phyloP scores from a whole-genome alignment of 1,139 yeast species.

The Zhuliangozyma parablackwelliae region DNA sequence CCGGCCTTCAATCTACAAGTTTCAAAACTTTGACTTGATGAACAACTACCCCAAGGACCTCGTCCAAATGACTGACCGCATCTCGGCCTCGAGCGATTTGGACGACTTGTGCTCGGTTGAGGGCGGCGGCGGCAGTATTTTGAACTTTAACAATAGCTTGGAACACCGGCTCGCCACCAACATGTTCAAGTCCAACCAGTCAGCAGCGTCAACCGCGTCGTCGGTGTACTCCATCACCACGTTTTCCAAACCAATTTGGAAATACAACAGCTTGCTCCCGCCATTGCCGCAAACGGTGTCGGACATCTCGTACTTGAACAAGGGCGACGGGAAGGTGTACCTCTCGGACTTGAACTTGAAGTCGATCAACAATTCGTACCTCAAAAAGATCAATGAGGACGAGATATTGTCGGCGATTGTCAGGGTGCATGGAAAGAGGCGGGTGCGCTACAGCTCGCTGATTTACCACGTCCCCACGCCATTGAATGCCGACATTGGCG shows the following conservation, averaged over 20 bases:
- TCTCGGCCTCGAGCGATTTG: slow-evolving; percentile 13
- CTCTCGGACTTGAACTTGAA: slow-evolving; percentile 41
- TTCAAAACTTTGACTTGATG: slow-evolving; percentile 36
- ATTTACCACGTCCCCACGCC: slow-evolving; percentile 8
- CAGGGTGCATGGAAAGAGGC: slow-evolving; percentile 17
- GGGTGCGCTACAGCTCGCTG: slow-evolving; percentile 8
- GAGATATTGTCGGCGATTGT: slow-evolving; percentile 33
- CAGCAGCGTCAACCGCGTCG: slow-evolving; percentile 23
- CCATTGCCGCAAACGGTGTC: slow-evolving; percentile 28
- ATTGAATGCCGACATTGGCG: slow-evolving; percentile 11
- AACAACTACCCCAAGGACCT: slow-evolving; percentile 35
- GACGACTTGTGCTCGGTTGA: slow-evolving; percentile 4
- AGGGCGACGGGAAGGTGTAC: slow-evolving; percentile 38
- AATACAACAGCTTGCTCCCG: slow-evolving; percentile 36
- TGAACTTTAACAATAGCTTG: slow-evolving; percentile 4
- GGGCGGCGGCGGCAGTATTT: slow-evolving; percentile 1
- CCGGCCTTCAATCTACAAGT: slow-evolving; percentile 27
- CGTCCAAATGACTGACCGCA: slow-evolving; percentile 18
- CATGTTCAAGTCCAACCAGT: slow-evolving; percentile 9
- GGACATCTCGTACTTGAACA: slow-evolving; percentile 24
- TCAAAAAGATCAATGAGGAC: slow-evolving; percentile 29
- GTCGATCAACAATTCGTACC: slow-evolving; percentile 31
- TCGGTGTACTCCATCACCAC: slow-evolving; percentile 27
- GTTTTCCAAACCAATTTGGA: slow-evolving; percentile 26
- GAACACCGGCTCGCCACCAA: slow-evolving; percentile 2